Base-by-base conservation (phyloP, 306 rosid genomes). In the Lupinus albus region DNA sequence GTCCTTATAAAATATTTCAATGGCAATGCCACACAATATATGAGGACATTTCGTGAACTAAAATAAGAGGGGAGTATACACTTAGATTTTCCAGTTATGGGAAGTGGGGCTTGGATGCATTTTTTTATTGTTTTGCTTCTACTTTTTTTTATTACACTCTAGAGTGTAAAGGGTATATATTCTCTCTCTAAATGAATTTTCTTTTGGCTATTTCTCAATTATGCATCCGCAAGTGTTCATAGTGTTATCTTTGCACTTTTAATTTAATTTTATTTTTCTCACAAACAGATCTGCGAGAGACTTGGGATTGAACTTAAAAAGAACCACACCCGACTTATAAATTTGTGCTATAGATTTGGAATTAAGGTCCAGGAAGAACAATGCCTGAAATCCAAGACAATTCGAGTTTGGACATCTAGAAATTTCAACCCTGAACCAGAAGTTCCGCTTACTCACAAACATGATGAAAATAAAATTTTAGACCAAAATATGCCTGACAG, bases 301-400 rank as follows among this genome's bases (percentile, higher is more conserved):
- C 90, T 93, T 74, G 91, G 96, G 73, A 82, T 93, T 67, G 92
- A 86, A 53, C 86, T 82, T 41, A 93, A 89, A 78, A 84, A 59
- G 83, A 80, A 74, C 84, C 87, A 84, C 77, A 62, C 52, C 42
- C 85, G 89, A n/a, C 82, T 93, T 13, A 44, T 84, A 54, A 69
- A 68, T 71, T 75, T 93, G 87, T 82, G 86, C 77, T 60, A 74
- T 51, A 84, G 94, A 78, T 88, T 84, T 86, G 90, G 70, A 72
- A 52, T n/a, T n/a, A n/a, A n/a, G n/a, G 80, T 83, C 70, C 91
- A 80, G 48, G 86, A 87, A 64, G 99, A 88, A 78, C 84, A 73
- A 49, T 85, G 78, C 59, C 64, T 81, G 50, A 93, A 86, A 65
- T 21, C 78, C 13, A 77, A 60, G 79, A 68, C 81, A 32, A 80